Evolutionary conservation across 2,329 filamentous ascomycete species (phyloP), one percentile per base, ranked within the genome.

Genomic region (Zasmidium angulare): DNA sequence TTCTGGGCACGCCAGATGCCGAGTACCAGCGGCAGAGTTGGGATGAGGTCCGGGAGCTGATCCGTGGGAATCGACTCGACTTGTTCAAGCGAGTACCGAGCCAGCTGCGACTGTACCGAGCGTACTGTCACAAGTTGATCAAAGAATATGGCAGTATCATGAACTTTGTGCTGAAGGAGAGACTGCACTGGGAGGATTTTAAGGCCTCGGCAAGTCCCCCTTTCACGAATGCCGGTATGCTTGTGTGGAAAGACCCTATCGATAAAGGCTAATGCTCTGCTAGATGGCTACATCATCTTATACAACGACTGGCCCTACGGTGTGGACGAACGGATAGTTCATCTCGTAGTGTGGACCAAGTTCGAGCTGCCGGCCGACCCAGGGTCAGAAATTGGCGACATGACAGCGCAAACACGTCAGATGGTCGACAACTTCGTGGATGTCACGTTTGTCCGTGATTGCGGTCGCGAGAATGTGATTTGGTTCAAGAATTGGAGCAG

Each of bases 221-320:
- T 17, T 50, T 50, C 49, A 11, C 22, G 22, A 29, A 50, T 50
- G 9, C 49, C 7, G 24, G 49, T 50, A 50, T 24, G 22, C 22
- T 14, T 29, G 26, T 6, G 11, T 29, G 26, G 11, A 29, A 11
- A 29, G 6, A 6, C 11, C 6, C 26, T 6, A 6, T 11, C 11
- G 4, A 6, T 29, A 4, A 29, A 36, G 47, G 1, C 26, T 29
- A 29, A 29, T 29, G 4, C 11, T 4, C 11, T 29, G 11, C 4
- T 54, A 65, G 56, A 56, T n/a, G 56, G 61, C 47, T 77, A 88
- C 68, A 91, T 86, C 74, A 87, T 96, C 50, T 75, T 96, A 46
- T 85, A 84, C 76, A 98, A 98, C 71, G 93, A 98, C 80, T 97
- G 92, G 90, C 93, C 93, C 0, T 98, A 97, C 70, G 92, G 91